Evolutionary conservation across 805 yeast genomes (phyloP).

Genomic region (Suhomyces sp.): DNA sequence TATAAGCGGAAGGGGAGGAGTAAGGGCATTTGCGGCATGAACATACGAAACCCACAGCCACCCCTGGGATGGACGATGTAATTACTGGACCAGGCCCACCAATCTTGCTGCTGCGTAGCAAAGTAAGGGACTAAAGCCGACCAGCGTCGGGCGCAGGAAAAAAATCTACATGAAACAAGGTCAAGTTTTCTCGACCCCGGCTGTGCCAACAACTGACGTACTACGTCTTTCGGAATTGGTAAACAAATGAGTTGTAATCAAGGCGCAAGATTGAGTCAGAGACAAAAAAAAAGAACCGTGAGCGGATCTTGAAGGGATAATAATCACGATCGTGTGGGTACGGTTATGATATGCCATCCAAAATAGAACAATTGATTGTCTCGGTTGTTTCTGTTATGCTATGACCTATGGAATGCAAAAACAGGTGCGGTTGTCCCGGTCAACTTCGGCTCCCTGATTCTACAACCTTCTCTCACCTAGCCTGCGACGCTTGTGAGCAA

Average conservation of each 20-base stretch:
- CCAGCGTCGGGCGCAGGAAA: neutral
- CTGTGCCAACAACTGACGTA: neutral
- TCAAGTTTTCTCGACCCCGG: neutral
- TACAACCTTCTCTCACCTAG: neutral
- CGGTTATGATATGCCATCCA: neutral
- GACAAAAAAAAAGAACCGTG: slow-evolving; percentile 1
- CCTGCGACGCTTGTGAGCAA: neutral
- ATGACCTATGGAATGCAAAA: neutral
- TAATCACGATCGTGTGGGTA: neutral
- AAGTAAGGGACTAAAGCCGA: neutral
- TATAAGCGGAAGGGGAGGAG: no score
- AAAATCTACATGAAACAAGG: neutral
- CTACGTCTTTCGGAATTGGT: neutral
- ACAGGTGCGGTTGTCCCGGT: neutral
- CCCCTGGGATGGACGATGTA: no score
- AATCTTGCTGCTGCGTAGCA: neutral
- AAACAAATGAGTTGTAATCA: neutral
- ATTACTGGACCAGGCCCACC: neutral
- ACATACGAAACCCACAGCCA: neutral
- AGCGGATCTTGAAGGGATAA: neutral
- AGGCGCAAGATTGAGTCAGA: neutral
- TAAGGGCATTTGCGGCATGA: neutral
- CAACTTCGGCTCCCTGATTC: neutral
- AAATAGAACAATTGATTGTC: neutral
- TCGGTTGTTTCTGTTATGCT: neutral